Evolutionary conservation across 805 yeast genomes (phyloP).

Genomic region (Lachancea lanzarotensis): DNA sequence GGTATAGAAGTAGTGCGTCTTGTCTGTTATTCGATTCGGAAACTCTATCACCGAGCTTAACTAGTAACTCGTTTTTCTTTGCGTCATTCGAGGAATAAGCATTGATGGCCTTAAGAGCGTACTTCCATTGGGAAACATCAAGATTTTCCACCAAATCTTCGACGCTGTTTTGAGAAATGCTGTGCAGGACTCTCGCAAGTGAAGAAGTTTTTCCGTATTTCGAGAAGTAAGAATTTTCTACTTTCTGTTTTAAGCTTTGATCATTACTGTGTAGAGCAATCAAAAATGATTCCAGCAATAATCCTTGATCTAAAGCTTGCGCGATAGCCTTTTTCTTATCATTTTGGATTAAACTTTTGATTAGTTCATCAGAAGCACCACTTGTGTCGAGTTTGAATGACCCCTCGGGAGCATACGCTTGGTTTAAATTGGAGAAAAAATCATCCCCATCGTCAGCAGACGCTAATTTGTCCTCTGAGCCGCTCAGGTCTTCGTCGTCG

Average conservation of each 20-base stretch:
- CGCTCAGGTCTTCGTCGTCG: conserved; percentile 21
- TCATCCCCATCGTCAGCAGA: conserved; percentile 31
- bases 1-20: conserved; percentile 68
- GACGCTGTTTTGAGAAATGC: conserved; percentile 49
- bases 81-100: conserved; percentile 43
- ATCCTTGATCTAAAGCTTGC: conserved; percentile 53
- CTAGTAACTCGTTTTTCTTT: conserved; percentile 49
- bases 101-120: conserved; percentile 62
- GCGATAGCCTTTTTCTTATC: conserved; percentile 62
- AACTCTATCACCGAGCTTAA: conserved; percentile 74
- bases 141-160: conserved; percentile 71
- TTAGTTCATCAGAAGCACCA: conserved; percentile 32
- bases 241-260: conserved; percentile 53
- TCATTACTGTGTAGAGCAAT: conserved; percentile 66
- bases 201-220: conserved; percentile 43
- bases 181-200: conserved; percentile 68
- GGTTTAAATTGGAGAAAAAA: conserved; percentile 34
- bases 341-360: conserved; percentile 51
- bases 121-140: conserved; percentile 76
- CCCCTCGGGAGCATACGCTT: conserved; percentile 45
- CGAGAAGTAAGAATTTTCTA: conserved; percentile 62
- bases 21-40: conserved; percentile 50
- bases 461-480: conserved; percentile 12
- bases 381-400: conserved; percentile 44
- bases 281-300: conserved; percentile 71